phyloP scores from a whole-genome alignment of 768 basidiomycete genomes.

The Tubosaeta sp. region DNA sequence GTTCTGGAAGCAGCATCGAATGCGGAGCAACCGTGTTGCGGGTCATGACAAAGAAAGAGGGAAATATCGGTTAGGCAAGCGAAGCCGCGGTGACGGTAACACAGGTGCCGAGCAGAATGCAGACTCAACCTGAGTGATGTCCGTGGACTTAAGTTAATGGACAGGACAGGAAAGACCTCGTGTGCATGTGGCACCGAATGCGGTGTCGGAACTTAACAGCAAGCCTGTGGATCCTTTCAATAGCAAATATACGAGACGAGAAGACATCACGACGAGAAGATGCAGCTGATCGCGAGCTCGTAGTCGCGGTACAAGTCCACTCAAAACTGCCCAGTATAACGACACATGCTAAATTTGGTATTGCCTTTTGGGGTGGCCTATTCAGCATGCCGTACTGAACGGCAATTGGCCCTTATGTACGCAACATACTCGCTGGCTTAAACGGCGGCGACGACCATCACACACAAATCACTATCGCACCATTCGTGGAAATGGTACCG shows the following conservation, averaged over 20 bases:
- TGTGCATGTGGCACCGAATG: conserved; percentile 32
- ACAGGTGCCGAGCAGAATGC: conserved; percentile 31
- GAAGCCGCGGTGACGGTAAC: conserved; percentile 36
- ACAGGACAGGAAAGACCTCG: conserved; percentile 34
- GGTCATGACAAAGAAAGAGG: conserved; percentile 29
- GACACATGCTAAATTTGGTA: conserved; percentile 14
- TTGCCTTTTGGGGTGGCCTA: conserved; percentile 22
- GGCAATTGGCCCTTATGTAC: conserved; percentile 30
- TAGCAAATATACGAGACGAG: conserved; percentile 7
- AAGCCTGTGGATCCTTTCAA: conserved; percentile 19
- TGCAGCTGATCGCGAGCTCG: conserved; percentile 13
- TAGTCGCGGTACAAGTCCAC: not conserved
- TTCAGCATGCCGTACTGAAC: conserved; percentile 24
- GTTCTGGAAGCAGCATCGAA: conserved; percentile 23
- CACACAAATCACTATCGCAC: not conserved
- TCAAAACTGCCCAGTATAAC: conserved; percentile 7
- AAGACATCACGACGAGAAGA: conserved; percentile 7
- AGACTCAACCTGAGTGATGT: conserved; percentile 30
- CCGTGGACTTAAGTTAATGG: conserved; percentile 38
- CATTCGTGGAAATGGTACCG: not conserved
- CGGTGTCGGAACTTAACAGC: conserved; percentile 26
- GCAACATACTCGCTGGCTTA: conserved; percentile 2
- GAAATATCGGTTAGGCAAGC: conserved; percentile 34
- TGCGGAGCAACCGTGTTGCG: conserved; percentile 22
- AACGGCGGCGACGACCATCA: not conserved